phyloP scores from a whole-genome alignment of 2,329 filamentous ascomycete species.

The Botryotinia globosa region DNA sequence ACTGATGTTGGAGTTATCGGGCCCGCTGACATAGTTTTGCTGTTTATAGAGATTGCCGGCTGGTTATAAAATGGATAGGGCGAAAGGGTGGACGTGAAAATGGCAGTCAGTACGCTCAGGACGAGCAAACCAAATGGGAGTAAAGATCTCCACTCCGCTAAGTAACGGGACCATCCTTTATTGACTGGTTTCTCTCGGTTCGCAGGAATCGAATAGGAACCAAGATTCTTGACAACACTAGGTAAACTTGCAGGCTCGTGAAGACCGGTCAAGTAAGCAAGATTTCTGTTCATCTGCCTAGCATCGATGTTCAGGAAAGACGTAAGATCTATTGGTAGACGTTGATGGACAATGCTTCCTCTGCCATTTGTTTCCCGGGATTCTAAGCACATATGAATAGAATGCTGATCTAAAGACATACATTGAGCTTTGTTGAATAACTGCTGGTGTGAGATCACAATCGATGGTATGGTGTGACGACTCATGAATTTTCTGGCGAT shows the following conservation, averaged over 20 bases:
- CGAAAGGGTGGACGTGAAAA: conserved; percentile 26
- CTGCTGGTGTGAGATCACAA: conserved; percentile 49
- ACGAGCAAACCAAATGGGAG: conserved; percentile 31
- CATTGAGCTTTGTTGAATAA: conserved; percentile 40
- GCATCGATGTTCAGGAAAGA: conserved; percentile 52
- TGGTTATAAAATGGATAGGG: conserved; percentile 26
- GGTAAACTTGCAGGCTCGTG: conserved; percentile 29
- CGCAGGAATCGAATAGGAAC: conserved; percentile 18
- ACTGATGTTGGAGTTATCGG: conserved; percentile 31
- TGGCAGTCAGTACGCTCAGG: conserved; percentile 30
- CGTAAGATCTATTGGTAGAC: conserved; percentile 48
- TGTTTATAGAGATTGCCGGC: conserved; percentile 37
- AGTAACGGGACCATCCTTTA: conserved; percentile 26
- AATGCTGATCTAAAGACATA: conserved; percentile 43
- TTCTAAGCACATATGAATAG: conserved; percentile 50
- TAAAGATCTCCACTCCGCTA: conserved; percentile 31
- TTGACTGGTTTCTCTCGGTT: conserved; percentile 30
- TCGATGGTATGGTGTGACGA: conserved; percentile 47
- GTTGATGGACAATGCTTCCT: conserved; percentile 41
- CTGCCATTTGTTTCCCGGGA: conserved; percentile 40
- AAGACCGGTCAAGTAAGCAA: conserved; percentile 47
- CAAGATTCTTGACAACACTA: conserved; percentile 20
- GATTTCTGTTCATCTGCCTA: conserved; percentile 52
- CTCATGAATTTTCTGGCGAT: conserved; percentile 48
- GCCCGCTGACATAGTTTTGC: conserved; percentile 34